Conservation (phyloP, 2,329 filamentous ascomycete species). For the Ceratocystis colombiana region DNA sequence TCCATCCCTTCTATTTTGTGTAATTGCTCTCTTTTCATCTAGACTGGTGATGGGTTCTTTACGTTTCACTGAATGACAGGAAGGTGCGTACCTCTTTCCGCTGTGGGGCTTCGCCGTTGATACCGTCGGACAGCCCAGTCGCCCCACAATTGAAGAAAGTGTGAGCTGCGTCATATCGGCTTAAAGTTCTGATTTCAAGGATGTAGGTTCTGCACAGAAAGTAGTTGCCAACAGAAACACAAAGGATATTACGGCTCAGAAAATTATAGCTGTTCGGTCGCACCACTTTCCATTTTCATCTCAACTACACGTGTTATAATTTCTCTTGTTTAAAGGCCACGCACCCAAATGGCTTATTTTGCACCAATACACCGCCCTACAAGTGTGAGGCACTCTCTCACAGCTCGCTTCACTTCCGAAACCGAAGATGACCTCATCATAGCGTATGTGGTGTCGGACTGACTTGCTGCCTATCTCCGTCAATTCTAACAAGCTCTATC, state of each 20-base stretch:
- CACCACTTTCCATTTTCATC: not conserved
- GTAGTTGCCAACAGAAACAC: not conserved
- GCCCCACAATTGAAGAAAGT: slow-evolving; percentile 9
- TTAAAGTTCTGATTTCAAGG: slow-evolving; percentile 13
- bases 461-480: not conserved
- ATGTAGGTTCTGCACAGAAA: not conserved
- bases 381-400: slow-evolving; percentile 80
- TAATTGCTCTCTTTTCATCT: not conserved
- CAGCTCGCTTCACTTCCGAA: slow-evolving; percentile 61
- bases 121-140: not conserved
- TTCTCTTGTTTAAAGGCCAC: not conserved
- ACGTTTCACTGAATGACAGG: not conserved
- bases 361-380: slow-evolving; percentile 87
- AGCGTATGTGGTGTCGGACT: slow-evolving; percentile 48
- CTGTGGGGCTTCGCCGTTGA: not conserved
- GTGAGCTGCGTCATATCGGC: slow-evolving; percentile 1
- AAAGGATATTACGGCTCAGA: no score
- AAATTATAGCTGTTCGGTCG: no score
- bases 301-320: not conserved
- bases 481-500: slow-evolving; percentile 28
- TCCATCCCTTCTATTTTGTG: not conserved
- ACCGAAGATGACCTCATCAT: slow-evolving; percentile 75
- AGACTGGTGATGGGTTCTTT: not conserved
- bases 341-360: slow-evolving; percentile 69
- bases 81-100: not conserved